Conservation (phyloP, 179 eudicot species). For the Patellifolia procumbens region DNA sequence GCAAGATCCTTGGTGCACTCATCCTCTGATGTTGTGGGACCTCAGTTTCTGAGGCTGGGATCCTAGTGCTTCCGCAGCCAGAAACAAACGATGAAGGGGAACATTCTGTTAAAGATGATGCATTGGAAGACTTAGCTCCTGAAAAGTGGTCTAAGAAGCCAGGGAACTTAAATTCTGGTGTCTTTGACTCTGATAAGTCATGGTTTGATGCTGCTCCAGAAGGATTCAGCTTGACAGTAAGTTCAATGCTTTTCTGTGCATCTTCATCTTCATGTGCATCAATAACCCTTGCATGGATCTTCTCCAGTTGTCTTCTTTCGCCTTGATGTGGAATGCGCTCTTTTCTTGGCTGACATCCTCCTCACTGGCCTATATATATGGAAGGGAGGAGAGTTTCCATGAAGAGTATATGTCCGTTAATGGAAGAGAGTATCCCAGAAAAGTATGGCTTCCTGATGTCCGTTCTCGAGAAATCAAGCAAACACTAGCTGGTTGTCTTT, state of each 20-base stretch:
- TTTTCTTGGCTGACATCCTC: conserved; percentile 90
- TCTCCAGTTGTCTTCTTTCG: conserved; percentile 84
- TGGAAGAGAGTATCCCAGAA: conserved; percentile 87
- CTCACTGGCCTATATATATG: conserved; percentile 89
- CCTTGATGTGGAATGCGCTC: conserved; percentile 82
- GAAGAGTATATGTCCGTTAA: conserved; percentile 64
- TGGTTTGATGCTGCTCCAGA: conserved; percentile 86
- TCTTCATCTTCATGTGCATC: conserved; percentile 9
- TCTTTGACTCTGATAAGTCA: conserved; percentile 66
- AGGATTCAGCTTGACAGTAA: conserved; percentile 71
- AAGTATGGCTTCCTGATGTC: conserved; percentile 60
- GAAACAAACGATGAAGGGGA: conserved; percentile 37
- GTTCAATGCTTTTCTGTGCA: conserved; percentile 16
- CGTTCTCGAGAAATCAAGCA: conserved; percentile 86
- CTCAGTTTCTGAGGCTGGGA: conserved; percentile 82
- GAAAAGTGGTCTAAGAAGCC: conserved; percentile 69
- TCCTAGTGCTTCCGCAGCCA: conserved; percentile 57
- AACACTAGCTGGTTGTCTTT: conserved; percentile 75
- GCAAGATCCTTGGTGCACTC: background rate
- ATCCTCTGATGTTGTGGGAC: conserved; percentile 13
- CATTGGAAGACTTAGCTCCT: conserved; percentile 40
- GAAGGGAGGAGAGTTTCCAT: conserved; percentile 67
- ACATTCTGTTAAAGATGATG: conserved; percentile 34
- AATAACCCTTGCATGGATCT: conserved; percentile 18
- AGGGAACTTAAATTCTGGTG: conserved; percentile 48